Evolutionary conservation across 345 rosid species (phyloP), one percentile per base, ranked within the genome.

Genomic region (Passiflora organensis): DNA sequence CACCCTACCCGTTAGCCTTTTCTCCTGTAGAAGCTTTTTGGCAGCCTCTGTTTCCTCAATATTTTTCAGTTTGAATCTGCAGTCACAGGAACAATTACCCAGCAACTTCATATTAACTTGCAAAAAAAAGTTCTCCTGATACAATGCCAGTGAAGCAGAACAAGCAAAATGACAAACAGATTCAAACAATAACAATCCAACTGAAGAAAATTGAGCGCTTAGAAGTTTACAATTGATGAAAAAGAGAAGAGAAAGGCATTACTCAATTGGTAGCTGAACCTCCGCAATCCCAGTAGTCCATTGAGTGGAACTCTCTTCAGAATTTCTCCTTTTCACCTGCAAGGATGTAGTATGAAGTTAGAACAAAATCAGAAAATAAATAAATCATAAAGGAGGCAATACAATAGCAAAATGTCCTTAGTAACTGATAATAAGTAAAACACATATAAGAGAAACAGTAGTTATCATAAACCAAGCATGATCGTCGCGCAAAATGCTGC

Each of bases 221-320:
- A 34, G 53, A 54, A 28, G 34, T 28, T 48, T 14, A 20, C n/a
- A 21, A 22, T 10, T 21, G 19, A 17, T 22, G 20, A 18, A 46
- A 22, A 43, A 42, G 1, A 20, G 16, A 18, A 19, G 22, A 57
- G 45, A 34, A 39, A 34, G 44, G 8, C 72, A 51, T 3, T 86
- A 93, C 97, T 93, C 99, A 32, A 93, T 84, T 0, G 99, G 99
- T 13, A 93, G 87, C 69, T 89, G 97, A 69, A 93, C 65, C 80
- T 93, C 99, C 9, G 97, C 99, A 57, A 93, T 93, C 61, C 99
- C 97, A 4, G 99, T 93, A 25, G 97, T 93, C 99, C 99, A 89
- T 74, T 89, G 96, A 0, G 99, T 93, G 20, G 99, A 93, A 69
- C 99, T 90, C 77, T 93, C 99, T 66, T 89, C 94, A 2, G 97